These are phyloP conservation scores for Aspergillus sp. DNA, from an alignment of 2,329 filamentous ascomycete genomes.

Conservation along the genomic window DNA sequence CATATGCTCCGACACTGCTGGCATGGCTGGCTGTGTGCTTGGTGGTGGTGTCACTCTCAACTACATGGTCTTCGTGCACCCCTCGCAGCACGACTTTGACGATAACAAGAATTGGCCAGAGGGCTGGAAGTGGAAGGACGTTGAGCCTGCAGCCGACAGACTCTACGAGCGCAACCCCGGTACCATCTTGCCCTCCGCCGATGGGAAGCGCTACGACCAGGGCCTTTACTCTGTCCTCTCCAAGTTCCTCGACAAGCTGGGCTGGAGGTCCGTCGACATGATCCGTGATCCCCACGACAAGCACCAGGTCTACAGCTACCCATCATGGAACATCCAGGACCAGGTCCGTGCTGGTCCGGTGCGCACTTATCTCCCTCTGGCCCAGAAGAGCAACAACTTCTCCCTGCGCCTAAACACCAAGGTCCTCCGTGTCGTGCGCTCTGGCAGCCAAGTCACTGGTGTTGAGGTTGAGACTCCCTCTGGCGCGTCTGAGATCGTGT, in stretches of 20 bases:
- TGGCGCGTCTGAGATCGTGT: conserved; percentile 57
- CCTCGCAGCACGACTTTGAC: conserved; percentile 66
- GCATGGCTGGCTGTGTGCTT: conserved; percentile 21
- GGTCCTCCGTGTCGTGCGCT: conserved; percentile 64
- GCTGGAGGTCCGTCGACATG: conserved; percentile 62
- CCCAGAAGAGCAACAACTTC: conserved; percentile 62
- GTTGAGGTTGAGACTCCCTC: conserved; percentile 18
- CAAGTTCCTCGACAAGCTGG: conserved; percentile 56
- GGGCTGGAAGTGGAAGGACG: conserved; percentile 67
- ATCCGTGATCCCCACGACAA: conserved; percentile 61
- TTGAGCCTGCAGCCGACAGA: conserved; percentile 58
- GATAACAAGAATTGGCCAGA: conserved; percentile 68
- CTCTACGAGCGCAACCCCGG: conserved; percentile 70
- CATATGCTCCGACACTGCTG: conserved; percentile 20
- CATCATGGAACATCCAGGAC: conserved; percentile 64
- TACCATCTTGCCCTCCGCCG: conserved; percentile 63
- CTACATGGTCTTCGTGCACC: conserved; percentile 20
- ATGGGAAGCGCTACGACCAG: conserved; percentile 65
- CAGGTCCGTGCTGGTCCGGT: conserved; percentile 68
- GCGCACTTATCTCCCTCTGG: conserved; percentile 66
- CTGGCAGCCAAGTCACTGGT: conserved; percentile 61
- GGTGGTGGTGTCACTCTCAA: conserved; percentile 21
- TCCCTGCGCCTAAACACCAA: conserved; percentile 64
- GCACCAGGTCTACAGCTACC: conserved; percentile 63
- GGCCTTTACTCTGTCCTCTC: conserved; percentile 64